phyloP scores from a whole-genome alignment of 192 early-diverging fungal species.

The Coemansia sp. region DNA sequence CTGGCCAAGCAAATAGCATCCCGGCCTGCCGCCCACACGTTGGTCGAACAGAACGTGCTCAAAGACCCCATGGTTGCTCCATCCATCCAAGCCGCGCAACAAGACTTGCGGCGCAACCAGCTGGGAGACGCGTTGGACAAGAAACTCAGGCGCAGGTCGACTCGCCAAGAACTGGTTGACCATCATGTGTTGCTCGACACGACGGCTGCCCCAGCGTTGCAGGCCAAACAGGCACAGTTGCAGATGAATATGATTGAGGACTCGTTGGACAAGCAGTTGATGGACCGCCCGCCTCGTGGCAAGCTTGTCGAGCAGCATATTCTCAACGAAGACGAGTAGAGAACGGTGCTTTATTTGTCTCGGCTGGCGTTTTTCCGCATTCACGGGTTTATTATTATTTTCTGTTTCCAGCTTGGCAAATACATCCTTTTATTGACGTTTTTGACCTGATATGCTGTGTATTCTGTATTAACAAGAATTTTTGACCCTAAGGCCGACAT shows the following conservation, averaged over 20 bases:
- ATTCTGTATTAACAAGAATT: no score
- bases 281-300: constrained; percentile 54
- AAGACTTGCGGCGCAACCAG: constrained; percentile 28
- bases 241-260: constrained; percentile 51
- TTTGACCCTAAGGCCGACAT: no score
- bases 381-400: no score
- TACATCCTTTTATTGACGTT: no score
- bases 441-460: no score
- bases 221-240: constrained; percentile 35
- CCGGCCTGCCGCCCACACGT: constrained; percentile 57
- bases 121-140: constrained; percentile 59
- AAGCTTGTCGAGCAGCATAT: constrained; percentile 68
- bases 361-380: no score
- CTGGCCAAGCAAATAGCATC: constrained; percentile 39
- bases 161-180: constrained; percentile 57
- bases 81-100: constrained; percentile 33
- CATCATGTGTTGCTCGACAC: constrained; percentile 61
- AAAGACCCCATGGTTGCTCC: constrained; percentile 48
- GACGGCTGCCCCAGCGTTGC: constrained; percentile 34
- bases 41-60: constrained; percentile 64
- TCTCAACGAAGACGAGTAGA: constrained; percentile 22
- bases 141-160: constrained; percentile 60
- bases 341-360: no score
- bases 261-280: constrained; percentile 59
- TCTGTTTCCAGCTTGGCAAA: no score